These are phyloP conservation scores for Xylaria flabelliformis DNA, from an alignment of 495 filamentous ascomycete genomes.

Conservation along the genomic window DNA sequence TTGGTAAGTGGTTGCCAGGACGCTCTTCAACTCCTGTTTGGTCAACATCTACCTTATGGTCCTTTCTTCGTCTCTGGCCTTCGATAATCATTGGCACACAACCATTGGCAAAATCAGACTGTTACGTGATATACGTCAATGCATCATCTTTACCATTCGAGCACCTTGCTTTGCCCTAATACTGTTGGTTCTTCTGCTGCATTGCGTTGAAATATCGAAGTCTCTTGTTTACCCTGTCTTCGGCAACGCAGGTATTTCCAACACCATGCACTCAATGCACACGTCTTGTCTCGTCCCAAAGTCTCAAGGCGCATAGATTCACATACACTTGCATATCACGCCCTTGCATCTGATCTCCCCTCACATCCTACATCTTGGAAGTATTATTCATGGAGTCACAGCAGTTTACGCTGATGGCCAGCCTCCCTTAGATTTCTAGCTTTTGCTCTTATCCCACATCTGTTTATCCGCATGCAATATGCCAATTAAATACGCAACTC, in stretches of 20 bases:
- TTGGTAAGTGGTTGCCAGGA: slow-evolving; percentile 34
- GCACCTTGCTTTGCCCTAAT: not conserved
- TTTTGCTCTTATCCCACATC: not conserved
- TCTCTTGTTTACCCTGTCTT: not conserved
- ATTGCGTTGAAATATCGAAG: not conserved
- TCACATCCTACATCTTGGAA: not conserved
- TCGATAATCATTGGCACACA: not conserved
- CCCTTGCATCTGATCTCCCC: not conserved
- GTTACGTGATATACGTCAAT: not conserved
- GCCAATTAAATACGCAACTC: slow-evolving; percentile 7
- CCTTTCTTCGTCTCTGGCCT: not conserved
- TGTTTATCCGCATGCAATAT: slow-evolving; percentile 7
- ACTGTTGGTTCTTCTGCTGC: not conserved
- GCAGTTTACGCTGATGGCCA: slow-evolving; percentile 14
- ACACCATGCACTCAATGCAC: slow-evolving; percentile 11
- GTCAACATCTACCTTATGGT: not conserved
- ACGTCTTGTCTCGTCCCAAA: not conserved
- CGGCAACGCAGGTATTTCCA: not conserved
- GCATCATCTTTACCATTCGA: not conserved
- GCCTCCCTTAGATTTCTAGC: not conserved
- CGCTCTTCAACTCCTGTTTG: not conserved
- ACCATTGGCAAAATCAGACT: not conserved
- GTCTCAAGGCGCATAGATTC: not conserved
- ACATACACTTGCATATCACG: not conserved
- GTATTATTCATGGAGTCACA: not conserved